These are phyloP conservation scores for Prasinococcaceae sp. DNA, from an alignment of 139 green algal genomes.

Conservation along the genomic window DNA sequence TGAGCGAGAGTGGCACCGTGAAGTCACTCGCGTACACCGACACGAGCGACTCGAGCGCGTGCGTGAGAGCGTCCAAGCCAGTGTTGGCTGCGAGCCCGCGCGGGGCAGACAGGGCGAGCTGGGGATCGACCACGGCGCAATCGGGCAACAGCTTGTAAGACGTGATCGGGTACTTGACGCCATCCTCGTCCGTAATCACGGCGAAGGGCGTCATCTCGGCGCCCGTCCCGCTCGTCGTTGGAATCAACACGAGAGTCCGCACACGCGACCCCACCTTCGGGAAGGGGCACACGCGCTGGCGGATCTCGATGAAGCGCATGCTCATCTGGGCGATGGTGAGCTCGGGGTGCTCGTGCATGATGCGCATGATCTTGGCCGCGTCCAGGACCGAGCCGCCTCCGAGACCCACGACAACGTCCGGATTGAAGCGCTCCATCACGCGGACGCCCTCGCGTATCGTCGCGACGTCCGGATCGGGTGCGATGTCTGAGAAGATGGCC, in stretches of 20 bases:
- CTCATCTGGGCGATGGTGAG: constrained; percentile 46
- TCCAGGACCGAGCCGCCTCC: constrained; percentile 55
- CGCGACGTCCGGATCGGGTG: constrained; percentile 39
- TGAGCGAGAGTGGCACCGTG: neutral
- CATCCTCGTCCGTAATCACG: neutral
- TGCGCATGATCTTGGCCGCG: constrained; percentile 54
- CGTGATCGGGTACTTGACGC: constrained; percentile 29
- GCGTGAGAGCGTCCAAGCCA: constrained; percentile 8
- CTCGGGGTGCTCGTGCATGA: constrained; percentile 54
- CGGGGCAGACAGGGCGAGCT: constrained; percentile 16
- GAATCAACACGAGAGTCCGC: constrained; percentile 2
- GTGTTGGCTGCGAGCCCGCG: neutral
- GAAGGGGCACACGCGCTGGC: constrained; percentile 35
- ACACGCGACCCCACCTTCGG: neutral
- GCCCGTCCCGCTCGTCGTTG: constrained; percentile 1
- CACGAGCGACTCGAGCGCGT: constrained; percentile 9
- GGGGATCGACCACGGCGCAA: constrained; percentile 37
- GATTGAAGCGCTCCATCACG: constrained; percentile 31
- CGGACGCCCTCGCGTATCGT: constrained; percentile 22
- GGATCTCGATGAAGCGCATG: constrained; percentile 63
- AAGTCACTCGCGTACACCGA: neutral
- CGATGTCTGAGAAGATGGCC: constrained; percentile 37
- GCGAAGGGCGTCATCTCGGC: constrained; percentile 3
- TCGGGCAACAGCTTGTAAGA: constrained; percentile 35
- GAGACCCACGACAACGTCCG: constrained; percentile 52